Evolutionary conservation across 768 basidiomycete species (phyloP), one percentile per base, ranked within the genome.

Genomic region (Pulveroboletus frians): DNA sequence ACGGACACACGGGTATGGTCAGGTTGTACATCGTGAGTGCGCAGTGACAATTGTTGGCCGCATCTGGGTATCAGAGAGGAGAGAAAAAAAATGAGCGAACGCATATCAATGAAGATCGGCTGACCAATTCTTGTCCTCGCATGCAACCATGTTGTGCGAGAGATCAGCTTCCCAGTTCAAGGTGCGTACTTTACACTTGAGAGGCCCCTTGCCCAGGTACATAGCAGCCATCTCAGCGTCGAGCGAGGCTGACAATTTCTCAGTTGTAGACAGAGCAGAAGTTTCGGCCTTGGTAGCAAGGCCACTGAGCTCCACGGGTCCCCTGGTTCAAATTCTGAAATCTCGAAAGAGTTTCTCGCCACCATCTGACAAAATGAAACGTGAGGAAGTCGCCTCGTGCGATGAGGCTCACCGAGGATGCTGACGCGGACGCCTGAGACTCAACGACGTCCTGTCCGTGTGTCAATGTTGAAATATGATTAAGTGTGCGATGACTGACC

Each of bases 31-130:
- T 71, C 58, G 70, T 67, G 13, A 79, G 59, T 4, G 72, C 74
- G 37, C 70, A 74, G 50, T 79, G 70, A 37, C 71, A 75, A 49
- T 79, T 77, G 51, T 79, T 79, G 0, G 77, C 77, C 3, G 77
- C 77, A 50, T 79, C 77, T 78, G 38, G 5, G 10, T 32, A 26
- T 15, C 34, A 14, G n/a, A n/a, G n/a, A n/a, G n/a, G n/a, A n/a
- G n/a, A n/a, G 21, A 35, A 39, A 31, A 10, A 3, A 21, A 38
- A n/a, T 30, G 31, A 31, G 52, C 17, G 9, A 43, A n/a, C n/a
- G 9, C 20, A 5, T 0, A n/a, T 21, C n/a, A n/a, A n/a, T n/a
- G n/a, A n/a, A n/a, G 32, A 34, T 11, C 8, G 2, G 36, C n/a
- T n/a, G 32, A 43, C 11, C 21, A 15, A 15, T 11, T 6, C 6